Evolutionary conservation across 2,329 filamentous ascomycete species (phyloP).

Genomic region (Fusarium sp.): DNA sequence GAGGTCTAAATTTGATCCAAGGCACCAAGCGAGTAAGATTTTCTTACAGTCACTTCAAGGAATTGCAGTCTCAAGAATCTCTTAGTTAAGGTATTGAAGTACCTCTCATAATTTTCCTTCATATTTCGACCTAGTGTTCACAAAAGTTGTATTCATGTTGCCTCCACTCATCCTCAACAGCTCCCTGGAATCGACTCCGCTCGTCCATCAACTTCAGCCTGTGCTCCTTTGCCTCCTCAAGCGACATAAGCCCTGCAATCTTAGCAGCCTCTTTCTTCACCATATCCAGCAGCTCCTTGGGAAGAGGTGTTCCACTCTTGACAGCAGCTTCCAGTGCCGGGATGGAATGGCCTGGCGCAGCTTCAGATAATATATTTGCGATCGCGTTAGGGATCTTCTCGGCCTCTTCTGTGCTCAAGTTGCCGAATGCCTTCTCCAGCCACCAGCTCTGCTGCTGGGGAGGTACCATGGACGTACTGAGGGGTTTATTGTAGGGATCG

Average conservation of each 20-base stretch:
- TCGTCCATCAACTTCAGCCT: slow-evolving; percentile 32
- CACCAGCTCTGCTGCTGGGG: slow-evolving; percentile 54
- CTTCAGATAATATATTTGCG: slow-evolving; percentile 5
- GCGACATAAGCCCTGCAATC: slow-evolving; percentile 18
- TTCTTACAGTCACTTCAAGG: not conserved
- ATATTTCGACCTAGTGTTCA: slow-evolving; percentile 28
- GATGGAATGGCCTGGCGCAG: not conserved
- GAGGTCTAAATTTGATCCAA: too few species aligned
- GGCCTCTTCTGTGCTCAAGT: not conserved
- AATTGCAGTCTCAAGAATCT: not conserved
- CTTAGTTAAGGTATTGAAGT: not conserved
- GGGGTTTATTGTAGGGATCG: slow-evolving; percentile 60
- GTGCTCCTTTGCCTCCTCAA: slow-evolving; percentile 35
- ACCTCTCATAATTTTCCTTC: not conserved
- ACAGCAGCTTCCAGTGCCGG: slow-evolving; percentile 7
- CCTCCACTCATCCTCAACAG: not conserved
- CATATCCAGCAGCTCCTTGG: slow-evolving; percentile 30
- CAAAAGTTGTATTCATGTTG: slow-evolving; percentile 24
- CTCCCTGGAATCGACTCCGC: not conserved
- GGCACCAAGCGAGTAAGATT: not conserved
- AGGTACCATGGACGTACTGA: slow-evolving; percentile 53
- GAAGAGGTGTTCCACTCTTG: not conserved
- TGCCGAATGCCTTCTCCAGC: slow-evolving; percentile 33
- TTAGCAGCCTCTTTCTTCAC: slow-evolving; percentile 4
- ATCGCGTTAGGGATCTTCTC: not conserved